phyloP scores from a whole-genome alignment of 2,329 filamentous ascomycete genomes.

The Colletotrichum tropicicola region DNA sequence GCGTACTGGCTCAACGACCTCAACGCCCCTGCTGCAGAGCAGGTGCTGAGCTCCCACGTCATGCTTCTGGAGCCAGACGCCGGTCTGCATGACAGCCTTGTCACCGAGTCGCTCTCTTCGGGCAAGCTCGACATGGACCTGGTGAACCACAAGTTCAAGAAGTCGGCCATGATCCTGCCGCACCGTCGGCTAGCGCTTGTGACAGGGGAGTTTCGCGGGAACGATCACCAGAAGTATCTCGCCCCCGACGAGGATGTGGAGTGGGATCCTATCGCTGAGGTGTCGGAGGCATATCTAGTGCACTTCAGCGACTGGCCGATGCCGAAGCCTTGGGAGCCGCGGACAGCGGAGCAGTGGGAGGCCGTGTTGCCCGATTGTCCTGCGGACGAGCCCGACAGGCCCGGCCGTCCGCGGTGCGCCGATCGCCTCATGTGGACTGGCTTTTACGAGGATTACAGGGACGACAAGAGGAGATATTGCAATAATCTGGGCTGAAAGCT shows the following conservation, averaged over 20 bases:
- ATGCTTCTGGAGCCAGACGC: constrained; percentile 62
- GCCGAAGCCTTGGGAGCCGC: constrained; percentile 63
- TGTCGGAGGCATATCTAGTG: constrained; percentile 70
- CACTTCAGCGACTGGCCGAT: constrained; percentile 79
- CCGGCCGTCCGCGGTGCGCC: constrained; percentile 6
- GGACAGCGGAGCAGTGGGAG: constrained; percentile 11
- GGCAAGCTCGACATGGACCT: constrained; percentile 73
- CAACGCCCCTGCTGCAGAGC: constrained; percentile 54
- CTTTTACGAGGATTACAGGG: constrained; percentile 16
- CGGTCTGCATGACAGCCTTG: constrained; percentile 37
- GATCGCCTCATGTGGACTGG: constrained; percentile 14
- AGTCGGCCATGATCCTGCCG: constrained; percentile 68
- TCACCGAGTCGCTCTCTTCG: constrained; percentile 48
- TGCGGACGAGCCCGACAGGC: background rate
- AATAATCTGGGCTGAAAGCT: background rate
- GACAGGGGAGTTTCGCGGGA: constrained; percentile 67
- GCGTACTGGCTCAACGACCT: constrained; percentile 72
- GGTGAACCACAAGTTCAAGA: constrained; percentile 68
- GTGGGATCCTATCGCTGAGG: constrained; percentile 64
- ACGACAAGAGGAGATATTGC: constrained; percentile 16
- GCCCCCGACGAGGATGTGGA: constrained; percentile 56
- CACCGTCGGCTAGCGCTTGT: constrained; percentile 70
- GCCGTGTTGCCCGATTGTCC: constrained; percentile 18
- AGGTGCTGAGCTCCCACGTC: constrained; percentile 59
- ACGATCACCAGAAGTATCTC: constrained; percentile 56